These are phyloP conservation scores for Trichosanthes cucumerina DNA, from an alignment of 306 rosid genomes.

Conservation along the genomic window DNA sequence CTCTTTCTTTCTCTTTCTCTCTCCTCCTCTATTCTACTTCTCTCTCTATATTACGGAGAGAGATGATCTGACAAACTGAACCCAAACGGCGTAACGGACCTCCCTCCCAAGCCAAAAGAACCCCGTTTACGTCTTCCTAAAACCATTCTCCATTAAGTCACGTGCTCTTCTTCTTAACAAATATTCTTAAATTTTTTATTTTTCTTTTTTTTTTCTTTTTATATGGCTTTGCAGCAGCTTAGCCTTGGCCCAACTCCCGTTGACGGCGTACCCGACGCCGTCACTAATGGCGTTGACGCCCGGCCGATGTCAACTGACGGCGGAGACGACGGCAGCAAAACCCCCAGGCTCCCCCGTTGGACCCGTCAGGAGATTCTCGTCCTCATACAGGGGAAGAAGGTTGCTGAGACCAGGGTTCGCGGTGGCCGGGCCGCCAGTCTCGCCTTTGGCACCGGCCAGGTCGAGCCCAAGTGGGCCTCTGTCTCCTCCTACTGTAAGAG, in stretches of 20 bases:
- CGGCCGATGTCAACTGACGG: conserved; percentile 35
- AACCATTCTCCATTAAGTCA: conserved; percentile 22
- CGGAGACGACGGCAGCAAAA: conserved; percentile 53
- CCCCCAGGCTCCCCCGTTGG: conserved; percentile 91
- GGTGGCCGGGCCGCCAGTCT: conserved; percentile 39
- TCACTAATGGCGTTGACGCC: conserved; percentile 38
- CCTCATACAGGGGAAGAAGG: conserved; percentile 73
- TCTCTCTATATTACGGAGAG: conserved; percentile 4
- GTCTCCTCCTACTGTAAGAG: conserved; percentile 73
- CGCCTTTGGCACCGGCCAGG: conserved; percentile 52
- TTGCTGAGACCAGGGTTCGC: conserved; percentile 61
- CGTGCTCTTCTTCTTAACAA: conserved; percentile 35
- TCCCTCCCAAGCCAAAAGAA: conserved; percentile 13
- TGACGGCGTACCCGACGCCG: conserved; percentile 34
- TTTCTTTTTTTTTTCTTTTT: background rate
- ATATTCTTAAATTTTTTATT: background rate
- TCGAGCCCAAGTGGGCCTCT: conserved; percentile 92
- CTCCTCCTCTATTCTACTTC: conserved; percentile 21
- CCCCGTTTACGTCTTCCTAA: conserved; percentile 43
- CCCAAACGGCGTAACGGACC: conserved; percentile 63
- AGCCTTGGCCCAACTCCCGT: conserved; percentile 23
- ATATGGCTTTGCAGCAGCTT: conserved; percentile 59
- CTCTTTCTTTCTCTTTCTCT: background rate
- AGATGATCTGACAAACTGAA: background rate
- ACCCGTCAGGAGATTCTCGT: conserved; percentile 92